phyloP scores from a whole-genome alignment of 2,329 filamentous ascomycete species.

The Onygenales sp. region DNA sequence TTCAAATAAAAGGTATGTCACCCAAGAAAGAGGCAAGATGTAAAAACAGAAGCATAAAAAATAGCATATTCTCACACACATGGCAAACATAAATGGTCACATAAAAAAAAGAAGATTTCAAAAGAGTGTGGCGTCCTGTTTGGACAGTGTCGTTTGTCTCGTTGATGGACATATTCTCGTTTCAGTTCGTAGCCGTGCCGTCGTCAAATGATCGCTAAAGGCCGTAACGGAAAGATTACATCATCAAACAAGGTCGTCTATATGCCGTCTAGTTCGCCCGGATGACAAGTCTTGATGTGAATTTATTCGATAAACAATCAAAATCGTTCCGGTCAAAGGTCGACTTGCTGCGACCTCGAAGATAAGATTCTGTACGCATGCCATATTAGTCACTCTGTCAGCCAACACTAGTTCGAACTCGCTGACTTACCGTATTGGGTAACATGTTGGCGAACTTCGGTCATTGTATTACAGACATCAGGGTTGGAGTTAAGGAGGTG shows the following conservation, averaged over 20 bases:
- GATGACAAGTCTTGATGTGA: slow-evolving; percentile 91
- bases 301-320: slow-evolving; percentile 93
- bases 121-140: slow-evolving; percentile 2
- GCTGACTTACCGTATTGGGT: slow-evolving; percentile 74
- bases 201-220: slow-evolving; percentile 4
- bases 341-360: slow-evolving; percentile 66
- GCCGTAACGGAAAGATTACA: slow-evolving; percentile 15
- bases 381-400: background rate
- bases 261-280: slow-evolving; percentile 62
- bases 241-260: slow-evolving; percentile 9
- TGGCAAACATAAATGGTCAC: slow-evolving; percentile 19
- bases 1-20: slow-evolving; percentile 30
- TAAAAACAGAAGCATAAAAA: slow-evolving; percentile 15
- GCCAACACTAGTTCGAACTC: background rate
- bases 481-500: slow-evolving; percentile 83
- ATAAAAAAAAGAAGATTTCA: slow-evolving; percentile 17
- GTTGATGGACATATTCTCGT: slow-evolving; percentile 2
- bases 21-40: slow-evolving; percentile 20
- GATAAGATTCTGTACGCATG: slow-evolving; percentile 61
- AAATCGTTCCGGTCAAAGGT: slow-evolving; percentile 90
- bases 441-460: slow-evolving; percentile 85
- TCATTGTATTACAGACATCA: slow-evolving; percentile 91
- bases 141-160: slow-evolving; percentile 1
- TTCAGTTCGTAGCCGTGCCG: slow-evolving; percentile 2
- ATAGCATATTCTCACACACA: slow-evolving; percentile 15